phyloP scores from a whole-genome alignment of 495 filamentous ascomycete genomes.

The Penicillium soppii region DNA sequence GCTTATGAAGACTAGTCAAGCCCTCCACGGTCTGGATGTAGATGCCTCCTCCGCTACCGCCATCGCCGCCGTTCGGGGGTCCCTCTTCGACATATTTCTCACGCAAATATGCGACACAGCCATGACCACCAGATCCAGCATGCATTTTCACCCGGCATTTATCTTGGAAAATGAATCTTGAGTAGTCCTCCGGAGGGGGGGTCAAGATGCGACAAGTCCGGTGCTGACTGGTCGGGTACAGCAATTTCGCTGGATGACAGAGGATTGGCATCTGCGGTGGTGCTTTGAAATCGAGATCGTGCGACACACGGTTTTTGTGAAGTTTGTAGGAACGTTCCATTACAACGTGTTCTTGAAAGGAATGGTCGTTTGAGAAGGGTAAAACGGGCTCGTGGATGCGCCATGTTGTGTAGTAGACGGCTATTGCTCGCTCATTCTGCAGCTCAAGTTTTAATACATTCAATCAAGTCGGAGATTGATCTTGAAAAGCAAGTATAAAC shows the following conservation, averaged over 20 bases:
- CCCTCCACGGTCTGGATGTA: constrained; percentile 93
- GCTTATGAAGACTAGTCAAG: constrained; percentile 89
- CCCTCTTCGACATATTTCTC: constrained; percentile 86
- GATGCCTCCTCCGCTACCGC: constrained; percentile 84
- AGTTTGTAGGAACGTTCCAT: constrained; percentile 22
- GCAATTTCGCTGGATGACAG: constrained; percentile 9
- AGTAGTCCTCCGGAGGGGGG: constrained; percentile 80
- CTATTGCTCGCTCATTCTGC: constrained; percentile 18
- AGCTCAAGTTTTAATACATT: not conserved
- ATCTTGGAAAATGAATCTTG: constrained; percentile 79
- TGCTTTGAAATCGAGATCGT: constrained; percentile 35
- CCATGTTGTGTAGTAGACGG: constrained; percentile 14
- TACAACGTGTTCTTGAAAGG: constrained; percentile 1
- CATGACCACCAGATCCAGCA: constrained; percentile 80
- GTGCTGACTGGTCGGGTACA: constrained; percentile 19
- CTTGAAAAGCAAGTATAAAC: not conserved
- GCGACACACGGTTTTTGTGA: constrained; percentile 28
- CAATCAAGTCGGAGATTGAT: not conserved
- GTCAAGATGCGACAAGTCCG: constrained; percentile 63
- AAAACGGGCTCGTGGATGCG: constrained; percentile 25
- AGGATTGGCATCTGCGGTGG: constrained; percentile 20
- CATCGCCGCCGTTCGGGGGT: constrained; percentile 96
- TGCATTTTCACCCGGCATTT: constrained; percentile 72
- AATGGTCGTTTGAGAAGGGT: constrained; percentile 15
- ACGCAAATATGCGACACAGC: constrained; percentile 88